Evolutionary conservation across 2,329 filamentous ascomycete genomes (phyloP), one percentile per base, ranked within the genome.

Genomic region (Penicillium sp.): DNA sequence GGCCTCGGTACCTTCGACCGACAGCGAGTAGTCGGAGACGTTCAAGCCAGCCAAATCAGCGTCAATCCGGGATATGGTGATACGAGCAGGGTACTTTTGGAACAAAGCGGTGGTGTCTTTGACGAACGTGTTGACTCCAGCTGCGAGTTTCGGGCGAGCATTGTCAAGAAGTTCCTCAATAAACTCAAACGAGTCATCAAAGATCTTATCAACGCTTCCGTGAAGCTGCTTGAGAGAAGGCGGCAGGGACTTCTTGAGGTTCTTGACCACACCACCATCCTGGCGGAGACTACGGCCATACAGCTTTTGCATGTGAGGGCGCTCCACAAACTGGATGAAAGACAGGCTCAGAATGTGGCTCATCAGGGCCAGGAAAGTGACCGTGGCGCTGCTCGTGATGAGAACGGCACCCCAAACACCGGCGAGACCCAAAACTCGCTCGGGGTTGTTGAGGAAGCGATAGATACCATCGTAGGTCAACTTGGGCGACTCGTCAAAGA

Each of bases 381-480:
- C 90, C 4, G 91, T 84, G 56, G 88, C 87, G 76, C 91, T 97
- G 85, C 92, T 93, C 0, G 94, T 97, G 72, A 99, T 96, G 53
- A 98, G 85, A 7, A 93, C 94, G 30, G 93, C 89, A 56, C 95
- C 95, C 94, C 94, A 99, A 7, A 97, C 84, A n/a, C 93, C 95
- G 19, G 94, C 94, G 5, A 96, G 89, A 30, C 95, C 95, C 66
- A 99, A 89, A 42, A 98, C 89, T 60, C 94, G 90, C 78, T 99
- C 95, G 0, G 95, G 95, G 73, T 98, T 99, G 81, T 99, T 99
- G 68, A 99, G 83, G 80, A 96, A 99, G 53, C 95, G 92, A 78
- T 99, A 99, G 72, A 99, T 99, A 65, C 94, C 96, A 69, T 91
- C 93, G 79, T 99, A 99, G 0, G 92, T 98, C 64, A 98, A 84